These are phyloP conservation scores for Lactarius hengduanensis DNA, from an alignment of 768 basidiomycete genomes.

Conservation along the genomic window DNA sequence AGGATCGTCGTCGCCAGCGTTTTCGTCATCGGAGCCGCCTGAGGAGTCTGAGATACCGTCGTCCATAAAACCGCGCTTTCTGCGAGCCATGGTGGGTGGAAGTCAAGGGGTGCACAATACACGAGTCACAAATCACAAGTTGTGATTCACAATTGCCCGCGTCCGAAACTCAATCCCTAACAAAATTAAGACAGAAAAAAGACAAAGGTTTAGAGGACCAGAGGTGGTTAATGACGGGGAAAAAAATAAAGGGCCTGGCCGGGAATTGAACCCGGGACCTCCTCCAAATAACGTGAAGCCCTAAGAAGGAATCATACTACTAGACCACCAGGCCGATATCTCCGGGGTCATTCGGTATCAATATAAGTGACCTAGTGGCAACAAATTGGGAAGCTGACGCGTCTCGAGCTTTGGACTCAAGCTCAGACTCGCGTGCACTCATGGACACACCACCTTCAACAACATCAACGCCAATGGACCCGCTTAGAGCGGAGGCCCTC, in stretches of 20 bases:
- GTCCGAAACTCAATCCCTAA: background rate
- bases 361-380: background rate
- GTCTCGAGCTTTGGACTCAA: constrained; percentile 18
- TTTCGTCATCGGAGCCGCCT: constrained; percentile 53
- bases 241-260: constrained; percentile 53
- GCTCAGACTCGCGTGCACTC: constrained; percentile 10
- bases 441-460: constrained; percentile 34
- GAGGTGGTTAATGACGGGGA: background rate
- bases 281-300: constrained; percentile 50
- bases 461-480: constrained; percentile 55
- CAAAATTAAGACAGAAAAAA: background rate
- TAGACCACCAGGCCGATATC: constrained; percentile 43
- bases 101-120: background rate
- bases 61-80: constrained; percentile 74
- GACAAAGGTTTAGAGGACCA: background rate
- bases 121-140: constrained; percentile 12
- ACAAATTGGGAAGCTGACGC: constrained; percentile 31
- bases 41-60: constrained; percentile 71
- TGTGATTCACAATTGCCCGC: background rate
- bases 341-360: background rate
- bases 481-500: constrained; percentile 69
- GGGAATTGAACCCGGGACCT: constrained; percentile 90
- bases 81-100: constrained; percentile 56
- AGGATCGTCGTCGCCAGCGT: constrained; percentile 65
- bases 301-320: constrained; percentile 65